These are phyloP conservation scores for Crithidia fasciculata DNA, from an alignment of 208 protist species.

Conservation along the genomic window DNA sequence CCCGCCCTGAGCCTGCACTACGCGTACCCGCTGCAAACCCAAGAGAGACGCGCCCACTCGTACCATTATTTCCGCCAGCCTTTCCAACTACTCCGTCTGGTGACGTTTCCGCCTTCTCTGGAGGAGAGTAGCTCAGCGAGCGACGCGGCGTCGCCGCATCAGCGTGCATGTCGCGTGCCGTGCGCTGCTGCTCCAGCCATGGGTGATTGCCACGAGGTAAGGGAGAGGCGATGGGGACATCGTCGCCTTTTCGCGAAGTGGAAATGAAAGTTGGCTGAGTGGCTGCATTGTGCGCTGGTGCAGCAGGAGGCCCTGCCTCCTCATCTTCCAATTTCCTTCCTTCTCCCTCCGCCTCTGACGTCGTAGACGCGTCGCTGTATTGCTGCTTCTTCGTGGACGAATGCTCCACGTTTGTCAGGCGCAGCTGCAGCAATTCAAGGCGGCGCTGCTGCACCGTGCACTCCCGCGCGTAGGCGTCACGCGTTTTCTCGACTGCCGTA, in stretches of 20 bases:
- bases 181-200: not conserved
- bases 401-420: not conserved
- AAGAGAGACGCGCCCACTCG: too few species aligned
- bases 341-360: not conserved
- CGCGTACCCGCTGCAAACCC: too few species aligned
- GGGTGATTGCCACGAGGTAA: too few species aligned
- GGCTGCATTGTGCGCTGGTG: too few species aligned
- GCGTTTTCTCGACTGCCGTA: not conserved
- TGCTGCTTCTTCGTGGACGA: not conserved
- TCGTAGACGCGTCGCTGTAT: not conserved
- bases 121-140: conserved; percentile 37
- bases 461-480: conserved; percentile 13
- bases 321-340: not conserved
- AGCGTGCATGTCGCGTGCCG: not conserved
- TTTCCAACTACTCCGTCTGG: too few species aligned
- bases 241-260: too few species aligned
- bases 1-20: too few species aligned
- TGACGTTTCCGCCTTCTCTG: conserved; percentile 7
- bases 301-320: too few species aligned
- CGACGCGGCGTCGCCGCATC: conserved; percentile 21
- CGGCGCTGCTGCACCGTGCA: conserved; percentile 16
- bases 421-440: conserved; percentile 9
- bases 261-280: too few species aligned
- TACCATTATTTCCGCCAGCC: not conserved
- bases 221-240: too few species aligned